Percentiles rank a stretch among this genome's conserved stretches.
Evolutionary conservation across 2,329 filamentous ascomycete species (phyloP).

Genomic region (Uncinocarpus reesii): DNA sequence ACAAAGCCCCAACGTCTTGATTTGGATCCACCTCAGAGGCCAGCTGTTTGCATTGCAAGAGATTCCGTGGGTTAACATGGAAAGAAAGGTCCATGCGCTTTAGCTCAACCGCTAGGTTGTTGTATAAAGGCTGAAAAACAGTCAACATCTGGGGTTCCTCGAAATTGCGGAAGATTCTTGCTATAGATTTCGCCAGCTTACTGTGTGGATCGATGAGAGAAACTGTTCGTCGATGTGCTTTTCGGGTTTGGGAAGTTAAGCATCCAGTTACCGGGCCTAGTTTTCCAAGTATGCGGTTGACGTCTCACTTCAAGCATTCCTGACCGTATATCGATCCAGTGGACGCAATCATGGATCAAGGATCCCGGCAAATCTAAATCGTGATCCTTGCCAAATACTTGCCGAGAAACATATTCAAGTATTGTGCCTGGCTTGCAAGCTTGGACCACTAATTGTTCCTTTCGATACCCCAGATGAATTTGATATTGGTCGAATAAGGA

Average conservation of each 20-base stretch:
- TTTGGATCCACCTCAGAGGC: constrained; percentile 43
- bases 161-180: constrained; percentile 42
- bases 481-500: constrained; percentile 30
- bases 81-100: constrained; percentile 47
- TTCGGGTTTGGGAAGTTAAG: constrained; percentile 26
- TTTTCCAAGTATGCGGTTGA: constrained; percentile 34
- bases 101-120: constrained; percentile 40
- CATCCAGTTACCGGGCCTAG: constrained; percentile 32
- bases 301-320: constrained; percentile 45
- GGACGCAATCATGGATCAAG: constrained; percentile 45
- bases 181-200: constrained; percentile 24
- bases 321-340: constrained; percentile 48
- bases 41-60: constrained; percentile 44
- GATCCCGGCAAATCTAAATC: constrained; percentile 41
- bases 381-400: constrained; percentile 1
- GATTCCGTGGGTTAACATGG: constrained; percentile 34
- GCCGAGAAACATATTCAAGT: constrained; percentile 21
- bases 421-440: constrained; percentile 33
- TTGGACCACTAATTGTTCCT: constrained; percentile 36
- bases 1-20: constrained; percentile 51
- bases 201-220: constrained; percentile 35
- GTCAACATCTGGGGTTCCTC: constrained; percentile 38
- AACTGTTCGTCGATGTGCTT: constrained; percentile 22
- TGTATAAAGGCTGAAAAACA: constrained; percentile 36
- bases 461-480: constrained; percentile 47